Percentiles rank a stretch among this genome's conserved stretches.
These are phyloP conservation scores for Pisolithus tinctorius DNA, from an alignment of 768 basidiomycete genomes.

Conservation along the genomic window DNA sequence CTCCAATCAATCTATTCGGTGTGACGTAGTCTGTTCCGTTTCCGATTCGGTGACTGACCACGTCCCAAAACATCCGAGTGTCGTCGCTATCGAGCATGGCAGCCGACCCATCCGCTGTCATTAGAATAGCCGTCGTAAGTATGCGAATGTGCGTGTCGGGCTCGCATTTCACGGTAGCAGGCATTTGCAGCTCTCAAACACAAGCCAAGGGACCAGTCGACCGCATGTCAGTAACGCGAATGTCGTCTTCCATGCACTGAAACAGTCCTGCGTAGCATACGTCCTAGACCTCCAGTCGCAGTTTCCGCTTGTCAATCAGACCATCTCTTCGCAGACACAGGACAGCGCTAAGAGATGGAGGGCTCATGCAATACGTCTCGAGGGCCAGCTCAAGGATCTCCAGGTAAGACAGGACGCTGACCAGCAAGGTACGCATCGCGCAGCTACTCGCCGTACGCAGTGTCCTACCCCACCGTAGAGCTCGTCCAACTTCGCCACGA, in stretches of 20 bases:
- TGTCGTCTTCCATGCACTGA: neutral
- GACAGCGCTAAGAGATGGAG: conserved; percentile 13
- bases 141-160: neutral
- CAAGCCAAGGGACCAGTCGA: conserved; percentile 20
- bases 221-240: conserved; percentile 9
- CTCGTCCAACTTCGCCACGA: conserved; percentile 13
- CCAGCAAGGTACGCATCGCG: conserved; percentile 12
- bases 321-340: neutral
- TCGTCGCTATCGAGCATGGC: neutral
- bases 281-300: conserved; percentile 20
- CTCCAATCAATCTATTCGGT: neutral
- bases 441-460: neutral
- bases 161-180: conserved; percentile 5
- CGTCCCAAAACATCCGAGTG: neutral
- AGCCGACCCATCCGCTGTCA: conserved; percentile 7
- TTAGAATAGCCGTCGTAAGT: conserved; percentile 22
- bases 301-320: conserved; percentile 11
- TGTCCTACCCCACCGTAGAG: conserved; percentile 4
- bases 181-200: conserved; percentile 17
- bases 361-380: conserved; percentile 24
- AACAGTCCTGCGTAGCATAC: conserved; percentile 14
- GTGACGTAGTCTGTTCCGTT: neutral
- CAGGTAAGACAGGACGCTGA: conserved; percentile 17
- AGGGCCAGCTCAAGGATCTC: conserved; percentile 15
- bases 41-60: neutral